Conservation (phyloP, 345 rosid genomes). For the Citrus mangshanensis region DNA sequence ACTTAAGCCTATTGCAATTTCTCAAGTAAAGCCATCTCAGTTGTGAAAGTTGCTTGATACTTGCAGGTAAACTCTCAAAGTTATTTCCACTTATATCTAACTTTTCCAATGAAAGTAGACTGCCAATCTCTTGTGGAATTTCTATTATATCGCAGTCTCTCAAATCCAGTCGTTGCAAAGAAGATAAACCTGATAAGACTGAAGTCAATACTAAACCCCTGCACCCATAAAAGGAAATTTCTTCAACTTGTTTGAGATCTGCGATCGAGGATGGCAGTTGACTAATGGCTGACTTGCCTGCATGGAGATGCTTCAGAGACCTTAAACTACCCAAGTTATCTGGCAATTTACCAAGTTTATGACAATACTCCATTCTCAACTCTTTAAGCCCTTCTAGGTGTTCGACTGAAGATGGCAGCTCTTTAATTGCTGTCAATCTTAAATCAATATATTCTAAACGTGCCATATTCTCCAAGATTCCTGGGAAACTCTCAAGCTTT, state of each 20-base stretch:
- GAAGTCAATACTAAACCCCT: neutral
- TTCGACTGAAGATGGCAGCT: neutral
- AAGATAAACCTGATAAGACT: neutral
- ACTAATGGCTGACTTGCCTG: neutral
- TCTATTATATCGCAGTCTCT: no score
- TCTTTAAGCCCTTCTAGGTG: neutral
- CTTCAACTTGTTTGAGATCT: neutral
- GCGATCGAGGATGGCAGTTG: neutral
- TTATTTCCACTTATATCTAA: no score
- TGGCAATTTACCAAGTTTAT: neutral
- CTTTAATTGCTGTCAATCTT: neutral
- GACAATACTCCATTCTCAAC: neutral
- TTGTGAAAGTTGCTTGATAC: no score
- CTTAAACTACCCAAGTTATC: neutral
- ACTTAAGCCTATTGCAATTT: no score
- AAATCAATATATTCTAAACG: neutral
- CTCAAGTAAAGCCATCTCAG: no score
- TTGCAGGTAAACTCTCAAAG: no score
- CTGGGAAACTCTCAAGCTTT: neutral
- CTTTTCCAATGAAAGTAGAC: no score
- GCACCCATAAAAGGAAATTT: no score
- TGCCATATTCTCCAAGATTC: neutral
- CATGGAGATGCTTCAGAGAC: neutral
- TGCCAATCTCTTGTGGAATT: neutral
- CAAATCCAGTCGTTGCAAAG: neutral